Percentiles rank a stretch among this genome's conserved stretches.
These are phyloP conservation scores for Spizellomyces sp. DNA, from an alignment of 192 early-diverging fungal genomes.

Conservation along the genomic window DNA sequence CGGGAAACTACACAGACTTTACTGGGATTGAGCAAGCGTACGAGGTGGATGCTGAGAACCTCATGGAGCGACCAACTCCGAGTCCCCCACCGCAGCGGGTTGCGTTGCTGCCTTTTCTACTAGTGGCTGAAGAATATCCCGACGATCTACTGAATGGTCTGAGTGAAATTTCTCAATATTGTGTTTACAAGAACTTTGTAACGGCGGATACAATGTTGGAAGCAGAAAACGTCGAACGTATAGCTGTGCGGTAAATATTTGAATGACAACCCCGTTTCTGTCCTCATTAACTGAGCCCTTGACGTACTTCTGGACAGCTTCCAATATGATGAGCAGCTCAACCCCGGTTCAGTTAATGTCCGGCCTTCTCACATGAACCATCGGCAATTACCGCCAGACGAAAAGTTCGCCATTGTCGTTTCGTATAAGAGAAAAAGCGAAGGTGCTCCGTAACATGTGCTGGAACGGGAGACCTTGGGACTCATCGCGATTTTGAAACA, in stretches of 20 bases:
- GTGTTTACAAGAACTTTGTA: conserved; percentile 33
- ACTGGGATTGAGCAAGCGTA: not conserved
- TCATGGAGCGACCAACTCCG: conserved; percentile 4
- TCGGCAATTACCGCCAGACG: conserved; percentile 22
- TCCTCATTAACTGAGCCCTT: not conserved
- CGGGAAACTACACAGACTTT: not conserved
- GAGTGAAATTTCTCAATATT: conserved; percentile 25
- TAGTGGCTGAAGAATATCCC: conserved; percentile 33
- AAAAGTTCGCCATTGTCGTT: conserved; percentile 21
- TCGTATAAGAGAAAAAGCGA: conserved; percentile 67
- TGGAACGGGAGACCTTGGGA: not conserved
- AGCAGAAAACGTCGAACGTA: conserved; percentile 12
- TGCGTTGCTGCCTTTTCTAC: conserved; percentile 11
- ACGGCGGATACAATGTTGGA: conserved; percentile 20
- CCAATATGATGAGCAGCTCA: conserved; percentile 17
- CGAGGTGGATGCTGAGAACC: not conserved
- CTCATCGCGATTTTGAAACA: not conserved
- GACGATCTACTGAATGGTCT: conserved; percentile 28
- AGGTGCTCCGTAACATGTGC: conserved; percentile 41
- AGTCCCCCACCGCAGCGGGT: not conserved
- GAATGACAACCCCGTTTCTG: not conserved
- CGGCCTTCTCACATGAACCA: conserved; percentile 22
- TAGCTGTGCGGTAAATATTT: conserved; percentile 26
- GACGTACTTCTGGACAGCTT: conserved; percentile 21
- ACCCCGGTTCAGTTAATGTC: conserved; percentile 11